Percentiles rank a stretch among this genome's conserved stretches.
phyloP scores from a whole-genome alignment of 495 filamentous ascomycete genomes.

The Baudoinia panamericana region DNA sequence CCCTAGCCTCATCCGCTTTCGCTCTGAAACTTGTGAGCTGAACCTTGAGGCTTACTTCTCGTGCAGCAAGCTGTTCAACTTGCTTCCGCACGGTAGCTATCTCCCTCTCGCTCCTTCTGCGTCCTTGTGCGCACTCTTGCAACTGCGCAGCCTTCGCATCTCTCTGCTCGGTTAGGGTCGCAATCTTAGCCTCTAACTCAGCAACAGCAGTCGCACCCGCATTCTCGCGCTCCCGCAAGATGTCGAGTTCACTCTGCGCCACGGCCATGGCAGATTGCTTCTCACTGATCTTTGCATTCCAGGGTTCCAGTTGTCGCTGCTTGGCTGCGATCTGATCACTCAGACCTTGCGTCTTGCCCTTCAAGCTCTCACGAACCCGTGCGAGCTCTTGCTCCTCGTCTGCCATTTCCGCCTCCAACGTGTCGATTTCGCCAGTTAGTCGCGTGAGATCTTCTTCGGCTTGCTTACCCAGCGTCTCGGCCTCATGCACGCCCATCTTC shows the following conservation, averaged over 20 bases:
- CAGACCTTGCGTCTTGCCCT: slow-evolving; percentile 87
- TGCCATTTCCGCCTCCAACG: slow-evolving; percentile 60
- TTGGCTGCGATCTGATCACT: slow-evolving; percentile 85
- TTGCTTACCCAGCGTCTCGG: slow-evolving; percentile 63
- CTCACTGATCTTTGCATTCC: slow-evolving; percentile 91
- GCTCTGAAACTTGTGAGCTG: slow-evolving; percentile 79
- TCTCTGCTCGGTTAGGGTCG: slow-evolving; percentile 53
- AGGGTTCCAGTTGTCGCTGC: slow-evolving; percentile 89
- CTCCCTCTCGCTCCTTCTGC: slow-evolving; percentile 59
- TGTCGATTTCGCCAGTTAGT: slow-evolving; percentile 52
- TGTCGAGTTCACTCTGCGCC: slow-evolving; percentile 84
- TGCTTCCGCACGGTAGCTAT: slow-evolving; percentile 54
- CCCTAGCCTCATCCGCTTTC: slow-evolving; percentile 88
- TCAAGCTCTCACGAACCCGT: slow-evolving; percentile 66
- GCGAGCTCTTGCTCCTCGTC: slow-evolving; percentile 70
- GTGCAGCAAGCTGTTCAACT: slow-evolving; percentile 52
- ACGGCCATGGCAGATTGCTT: slow-evolving; percentile 89
- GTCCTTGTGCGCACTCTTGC: slow-evolving; percentile 59
- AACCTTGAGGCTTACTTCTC: slow-evolving; percentile 66
- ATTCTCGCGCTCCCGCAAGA: slow-evolving; percentile 75
- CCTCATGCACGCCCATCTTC: slow-evolving; percentile 56
- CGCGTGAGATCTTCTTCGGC: slow-evolving; percentile 64
- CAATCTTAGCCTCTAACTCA: slow-evolving; percentile 71
- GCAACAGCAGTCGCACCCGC: slow-evolving; percentile 69
- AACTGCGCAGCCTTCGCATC: slow-evolving; percentile 59